Conservation (phyloP, 2,329 filamentous ascomycete genomes). For the Aspergillus quadrilineatus region DNA sequence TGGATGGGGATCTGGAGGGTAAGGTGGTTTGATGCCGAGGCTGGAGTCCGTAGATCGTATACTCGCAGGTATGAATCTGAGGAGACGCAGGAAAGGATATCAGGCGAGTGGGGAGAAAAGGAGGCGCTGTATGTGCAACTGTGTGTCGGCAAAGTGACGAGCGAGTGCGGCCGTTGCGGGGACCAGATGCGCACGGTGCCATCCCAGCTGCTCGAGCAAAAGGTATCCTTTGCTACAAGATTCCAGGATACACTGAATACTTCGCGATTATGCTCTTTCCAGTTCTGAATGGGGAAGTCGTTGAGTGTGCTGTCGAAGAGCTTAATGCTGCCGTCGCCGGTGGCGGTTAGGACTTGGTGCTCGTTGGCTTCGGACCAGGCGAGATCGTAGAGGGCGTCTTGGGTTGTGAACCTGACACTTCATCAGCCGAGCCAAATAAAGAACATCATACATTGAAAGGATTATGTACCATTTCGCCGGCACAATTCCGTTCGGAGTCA, state of each 20-base stretch:
- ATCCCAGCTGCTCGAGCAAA: conserved; percentile 92
- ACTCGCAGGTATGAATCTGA: conserved; percentile 86
- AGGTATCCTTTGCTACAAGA: conserved; percentile 83
- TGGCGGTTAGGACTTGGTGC: conserved; percentile 85
- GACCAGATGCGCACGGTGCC: conserved; percentile 96
- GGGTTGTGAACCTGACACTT: conserved; percentile 77
- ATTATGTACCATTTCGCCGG: conserved; percentile 70
- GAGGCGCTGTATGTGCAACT: conserved; percentile 92
- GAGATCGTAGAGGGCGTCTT: conserved; percentile 93
- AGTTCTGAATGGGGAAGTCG: conserved; percentile 85
- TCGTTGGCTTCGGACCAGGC: conserved; percentile 96
- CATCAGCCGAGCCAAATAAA: not conserved
- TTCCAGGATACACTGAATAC: conserved; percentile 94
- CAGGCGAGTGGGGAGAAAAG: conserved; percentile 84
- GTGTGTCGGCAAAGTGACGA: conserved; percentile 85
- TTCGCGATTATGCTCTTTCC: conserved; percentile 90
- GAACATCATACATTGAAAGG: no score
- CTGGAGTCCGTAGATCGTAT: conserved; percentile 86
- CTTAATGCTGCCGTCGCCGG: conserved; percentile 91
- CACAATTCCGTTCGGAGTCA: conserved; percentile 80
- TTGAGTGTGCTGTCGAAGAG: conserved; percentile 82
- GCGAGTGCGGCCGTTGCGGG: conserved; percentile 69
- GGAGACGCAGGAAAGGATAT: conserved; percentile 81
- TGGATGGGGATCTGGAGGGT: conserved; percentile 82
- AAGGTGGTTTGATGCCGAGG: conserved; percentile 83